Base-by-base conservation (phyloP, 2,329 filamentous ascomycete species). In the Arachnomyces sp. region DNA sequence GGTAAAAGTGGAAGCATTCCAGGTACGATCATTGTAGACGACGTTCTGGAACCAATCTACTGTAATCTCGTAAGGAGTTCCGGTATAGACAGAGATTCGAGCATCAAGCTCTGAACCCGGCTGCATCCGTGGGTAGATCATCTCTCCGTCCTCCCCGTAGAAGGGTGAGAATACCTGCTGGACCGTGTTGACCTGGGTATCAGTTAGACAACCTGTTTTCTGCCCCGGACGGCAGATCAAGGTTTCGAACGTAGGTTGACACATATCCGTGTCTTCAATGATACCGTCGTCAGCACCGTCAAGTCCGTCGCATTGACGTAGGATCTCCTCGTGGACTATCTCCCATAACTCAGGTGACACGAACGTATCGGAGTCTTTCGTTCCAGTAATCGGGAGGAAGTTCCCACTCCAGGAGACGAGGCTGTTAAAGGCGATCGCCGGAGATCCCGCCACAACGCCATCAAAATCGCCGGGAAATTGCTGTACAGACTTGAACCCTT, bases 381-480 rank as follows among this genome's bases (percentile, higher is more conserved):
- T 48, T 30, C 64, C 62, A 4, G 63, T 67, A 34, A 66, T 55
- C 7, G 60, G 46, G 39, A 63, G 64, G 48, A 71, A 69, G 28
- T 59, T 54, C 4, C 60, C 66, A 45, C 56, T 60, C 68, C 66
- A 72, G 3, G 62, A 64, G 13, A 61, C 49, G 12, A 73, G 48
- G 33, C 66, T 63, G 46, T 68, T 59, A 44, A 66, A 67, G 48
- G 67, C 63, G 36, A 66, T 50, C 14, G 66, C 66, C 14, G 59
- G 67, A 33, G 68, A 60, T 13, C 65, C 68, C 4, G 65, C 60
- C 16, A 72, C 61, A 37, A 72, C 66, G 29, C 69, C 69, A 41
- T 72, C 68, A 38, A 72, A 72, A 45, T 72, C 68, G 11, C 64
- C 52, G 1, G 68, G 69, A 44, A 61, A 72, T 34, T 62, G 54